Evolutionary conservation across 495 filamentous ascomycete genomes (phyloP).

Genomic region (Hypoxylon crocopeplum): DNA sequence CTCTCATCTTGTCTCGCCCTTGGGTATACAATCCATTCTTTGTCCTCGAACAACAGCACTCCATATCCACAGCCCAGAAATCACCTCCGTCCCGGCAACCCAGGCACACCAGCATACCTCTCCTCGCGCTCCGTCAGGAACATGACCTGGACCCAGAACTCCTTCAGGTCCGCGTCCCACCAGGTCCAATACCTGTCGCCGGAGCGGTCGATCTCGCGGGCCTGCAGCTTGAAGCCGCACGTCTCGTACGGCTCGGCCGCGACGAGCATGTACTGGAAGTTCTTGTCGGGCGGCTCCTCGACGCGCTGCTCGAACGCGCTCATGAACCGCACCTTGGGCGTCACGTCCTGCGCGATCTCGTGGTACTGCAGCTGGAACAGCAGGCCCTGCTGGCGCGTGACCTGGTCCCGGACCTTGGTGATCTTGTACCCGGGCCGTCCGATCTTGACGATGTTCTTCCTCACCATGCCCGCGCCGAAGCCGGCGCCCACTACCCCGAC

Average conservation of each 20-base stretch:
- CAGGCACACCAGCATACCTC: conserved; percentile 91
- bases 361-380: conserved; percentile 96
- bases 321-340: conserved; percentile 93
- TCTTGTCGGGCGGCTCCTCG: conserved; percentile 92
- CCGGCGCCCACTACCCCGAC: conserved; percentile 79
- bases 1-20: neutral
- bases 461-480: conserved; percentile 62
- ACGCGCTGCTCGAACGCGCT: conserved; percentile 95
- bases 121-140: conserved; percentile 99
- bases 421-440: conserved; percentile 97
- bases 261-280: conserved; percentile 91
- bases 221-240: conserved; percentile 94
- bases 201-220: conserved; percentile 88
- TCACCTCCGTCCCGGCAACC: conserved; percentile 65
- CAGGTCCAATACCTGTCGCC: conserved; percentile 89
- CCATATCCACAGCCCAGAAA: neutral
- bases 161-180: conserved; percentile 96
- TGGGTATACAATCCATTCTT: neutral
- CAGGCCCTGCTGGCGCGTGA: conserved; percentile 87
- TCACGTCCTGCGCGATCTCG: conserved; percentile 78
- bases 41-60: no score
- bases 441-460: conserved; percentile 95
- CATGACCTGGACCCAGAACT: conserved; percentile 98
- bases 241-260: conserved; percentile 99
- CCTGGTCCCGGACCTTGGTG: conserved; percentile 89